Evolutionary conservation across 176 grass and related monocot species (phyloP).

Genomic region (Melocanna baccifera): DNA sequence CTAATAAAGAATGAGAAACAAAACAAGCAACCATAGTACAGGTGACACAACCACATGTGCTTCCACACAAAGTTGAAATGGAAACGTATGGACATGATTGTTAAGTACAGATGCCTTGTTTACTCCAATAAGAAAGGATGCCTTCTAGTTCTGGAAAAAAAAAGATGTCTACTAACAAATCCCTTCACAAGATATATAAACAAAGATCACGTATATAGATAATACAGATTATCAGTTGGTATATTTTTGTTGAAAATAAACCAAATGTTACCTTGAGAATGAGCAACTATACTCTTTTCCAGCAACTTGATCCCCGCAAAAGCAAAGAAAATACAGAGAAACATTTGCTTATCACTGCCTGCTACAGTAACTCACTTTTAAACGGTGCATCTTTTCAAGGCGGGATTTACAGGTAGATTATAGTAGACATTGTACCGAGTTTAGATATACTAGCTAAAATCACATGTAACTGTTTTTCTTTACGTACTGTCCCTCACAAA

Average conservation of each 20-base stretch:
- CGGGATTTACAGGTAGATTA: too few species aligned
- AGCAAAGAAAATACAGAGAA: not conserved
- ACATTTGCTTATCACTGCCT: not conserved
- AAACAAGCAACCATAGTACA: not conserved
- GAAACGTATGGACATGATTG: not conserved
- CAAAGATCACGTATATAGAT: too few species aligned
- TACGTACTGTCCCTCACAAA: accelerated
- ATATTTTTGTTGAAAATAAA: not conserved
- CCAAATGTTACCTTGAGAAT: not conserved
- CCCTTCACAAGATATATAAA: too few species aligned
- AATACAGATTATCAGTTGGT: not conserved
- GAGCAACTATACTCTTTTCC: not conserved
- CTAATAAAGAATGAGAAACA: not conserved
- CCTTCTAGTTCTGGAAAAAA: too few species aligned
- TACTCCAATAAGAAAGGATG: too few species aligned
- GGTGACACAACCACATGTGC: not conserved
- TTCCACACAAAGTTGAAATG: not conserved
- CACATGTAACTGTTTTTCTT: accelerated
- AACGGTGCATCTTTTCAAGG: too few species aligned
- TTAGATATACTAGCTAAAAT: too few species aligned
- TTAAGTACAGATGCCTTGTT: not conserved
- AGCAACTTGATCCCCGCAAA: not conserved
- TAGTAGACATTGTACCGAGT: too few species aligned
- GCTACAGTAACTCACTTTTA: too few species aligned
- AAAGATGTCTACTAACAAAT: too few species aligned